Evolutionary conservation across 768 basidiomycete genomes (phyloP).

Genomic region (Mycena albidolilacea): DNA sequence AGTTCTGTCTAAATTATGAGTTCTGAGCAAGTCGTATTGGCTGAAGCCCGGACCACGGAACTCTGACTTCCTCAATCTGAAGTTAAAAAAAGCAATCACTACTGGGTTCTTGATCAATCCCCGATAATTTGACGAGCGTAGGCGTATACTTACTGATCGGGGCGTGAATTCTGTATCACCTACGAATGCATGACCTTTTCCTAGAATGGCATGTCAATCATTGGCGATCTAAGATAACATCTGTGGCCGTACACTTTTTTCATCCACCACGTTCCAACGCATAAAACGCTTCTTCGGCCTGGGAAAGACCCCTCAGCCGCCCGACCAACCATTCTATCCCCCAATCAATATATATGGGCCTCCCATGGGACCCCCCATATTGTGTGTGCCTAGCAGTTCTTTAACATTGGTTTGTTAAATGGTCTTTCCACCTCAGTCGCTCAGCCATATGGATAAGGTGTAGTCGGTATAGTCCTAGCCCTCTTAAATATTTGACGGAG

Average conservation of each 20-base stretch:
- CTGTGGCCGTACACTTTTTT: background rate
- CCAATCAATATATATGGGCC: background rate
- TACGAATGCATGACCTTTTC: no score
- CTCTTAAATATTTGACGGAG: background rate
- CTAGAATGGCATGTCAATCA: no score
- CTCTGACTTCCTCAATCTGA: no score
- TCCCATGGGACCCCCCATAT: background rate
- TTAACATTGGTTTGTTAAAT: background rate
- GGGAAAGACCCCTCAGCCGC: background rate
- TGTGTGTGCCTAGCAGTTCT: background rate
- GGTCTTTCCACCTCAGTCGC: background rate
- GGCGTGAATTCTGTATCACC: no score
- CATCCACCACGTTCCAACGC: conserved; percentile 1
- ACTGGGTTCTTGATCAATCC: no score
- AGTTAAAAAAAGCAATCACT: no score
- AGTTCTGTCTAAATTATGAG: no score
- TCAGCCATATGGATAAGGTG: background rate
- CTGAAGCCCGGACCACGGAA: no score
- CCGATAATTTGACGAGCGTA: background rate
- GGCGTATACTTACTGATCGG: no score
- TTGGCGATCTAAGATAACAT: background rate
- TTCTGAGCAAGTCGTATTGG: no score
- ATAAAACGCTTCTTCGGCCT: conserved; percentile 17
- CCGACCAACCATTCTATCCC: no score
- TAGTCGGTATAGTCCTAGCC: background rate